Conservation (phyloP, 2,329 filamentous ascomycete genomes). For the Clarireedia monteithiana region DNA sequence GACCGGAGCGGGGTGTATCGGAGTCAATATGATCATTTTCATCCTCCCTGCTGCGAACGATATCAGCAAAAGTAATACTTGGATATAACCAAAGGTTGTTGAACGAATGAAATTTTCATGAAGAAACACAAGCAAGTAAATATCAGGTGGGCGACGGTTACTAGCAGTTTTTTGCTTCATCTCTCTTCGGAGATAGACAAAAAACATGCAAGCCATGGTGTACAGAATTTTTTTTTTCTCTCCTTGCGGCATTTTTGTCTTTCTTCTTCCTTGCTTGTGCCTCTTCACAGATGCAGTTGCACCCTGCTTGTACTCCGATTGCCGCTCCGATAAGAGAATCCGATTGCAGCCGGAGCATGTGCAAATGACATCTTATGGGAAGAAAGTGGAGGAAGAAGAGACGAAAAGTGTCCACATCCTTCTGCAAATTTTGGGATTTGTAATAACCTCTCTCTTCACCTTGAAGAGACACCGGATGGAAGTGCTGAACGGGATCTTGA, state of each 20-base stretch:
- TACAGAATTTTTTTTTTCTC: background rate
- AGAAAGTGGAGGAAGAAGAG: background rate
- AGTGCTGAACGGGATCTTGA: background rate
- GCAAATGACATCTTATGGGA: conserved; percentile 1
- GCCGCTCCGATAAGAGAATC: conserved; percentile 23
- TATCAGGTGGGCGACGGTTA: background rate
- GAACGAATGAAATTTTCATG: background rate
- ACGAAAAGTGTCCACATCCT: background rate
- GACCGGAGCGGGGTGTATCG: conserved; percentile 80
- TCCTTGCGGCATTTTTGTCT: background rate
- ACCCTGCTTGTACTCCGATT: conserved; percentile 16
- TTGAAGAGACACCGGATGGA: background rate
- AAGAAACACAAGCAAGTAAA: background rate
- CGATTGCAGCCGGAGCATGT: conserved; percentile 15
- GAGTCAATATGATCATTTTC: conserved; percentile 70
- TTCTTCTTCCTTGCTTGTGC: conserved; percentile 1
- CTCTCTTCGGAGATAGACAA: background rate
- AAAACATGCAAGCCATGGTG: background rate
- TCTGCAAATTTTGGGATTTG: background rate
- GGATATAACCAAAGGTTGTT: conserved; percentile 8
- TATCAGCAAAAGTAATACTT: conserved; percentile 24
- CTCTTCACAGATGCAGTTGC: conserved; percentile 1
- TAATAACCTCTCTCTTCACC: background rate
- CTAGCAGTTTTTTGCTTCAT: background rate
- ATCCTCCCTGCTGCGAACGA: conserved; percentile 44